Conservation (phyloP, 2,329 filamentous ascomycete species). For the Cytospora piceicola region DNA sequence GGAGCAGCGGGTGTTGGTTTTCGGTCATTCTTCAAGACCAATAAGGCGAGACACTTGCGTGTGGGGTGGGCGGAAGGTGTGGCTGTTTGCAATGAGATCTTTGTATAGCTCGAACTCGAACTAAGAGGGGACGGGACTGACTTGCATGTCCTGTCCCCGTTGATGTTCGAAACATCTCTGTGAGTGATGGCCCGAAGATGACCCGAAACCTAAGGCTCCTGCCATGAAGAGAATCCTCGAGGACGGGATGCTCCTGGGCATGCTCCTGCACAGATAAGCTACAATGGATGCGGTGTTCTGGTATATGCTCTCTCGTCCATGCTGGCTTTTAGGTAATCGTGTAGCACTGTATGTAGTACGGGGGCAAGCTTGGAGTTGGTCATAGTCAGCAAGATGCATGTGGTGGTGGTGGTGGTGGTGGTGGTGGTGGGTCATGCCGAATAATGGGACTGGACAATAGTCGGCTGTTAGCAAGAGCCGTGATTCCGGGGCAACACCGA, state of each 20-base stretch:
- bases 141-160: neutral
- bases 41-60: neutral
- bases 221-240: neutral
- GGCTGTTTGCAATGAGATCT: constrained; percentile 9
- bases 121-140: neutral
- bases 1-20: neutral
- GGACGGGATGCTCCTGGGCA: neutral
- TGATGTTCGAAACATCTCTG: neutral
- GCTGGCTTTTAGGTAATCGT: neutral
- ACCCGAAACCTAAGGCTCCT: neutral
- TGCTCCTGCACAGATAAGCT: neutral
- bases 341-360: neutral
- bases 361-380: neutral
- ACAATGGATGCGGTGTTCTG: neutral
- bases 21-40: neutral
- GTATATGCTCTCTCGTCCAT: neutral
- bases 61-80: constrained; percentile 8
- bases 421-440: neutral
- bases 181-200: neutral
- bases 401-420: neutral
- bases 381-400: neutral
- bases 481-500: neutral
- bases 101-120: neutral
- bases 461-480: neutral
- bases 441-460: neutral